Evolutionary conservation across 768 basidiomycete species (phyloP).

Genomic region (Boletus rubroflammeus): DNA sequence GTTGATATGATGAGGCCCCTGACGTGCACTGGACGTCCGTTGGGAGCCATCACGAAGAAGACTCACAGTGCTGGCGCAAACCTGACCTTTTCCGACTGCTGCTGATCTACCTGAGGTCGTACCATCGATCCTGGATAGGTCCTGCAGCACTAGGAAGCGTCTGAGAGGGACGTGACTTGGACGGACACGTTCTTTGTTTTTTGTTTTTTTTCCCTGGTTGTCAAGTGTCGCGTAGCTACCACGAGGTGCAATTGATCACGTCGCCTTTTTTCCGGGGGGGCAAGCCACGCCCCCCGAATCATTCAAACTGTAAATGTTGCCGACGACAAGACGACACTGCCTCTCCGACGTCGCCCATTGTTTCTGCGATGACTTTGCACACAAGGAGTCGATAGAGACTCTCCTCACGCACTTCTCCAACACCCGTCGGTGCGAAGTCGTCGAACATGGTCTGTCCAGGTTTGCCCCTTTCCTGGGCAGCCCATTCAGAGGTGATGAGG

Average conservation of each 20-base stretch:
- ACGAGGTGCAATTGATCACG: background rate
- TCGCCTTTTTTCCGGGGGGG: background rate
- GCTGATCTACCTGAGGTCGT: background rate
- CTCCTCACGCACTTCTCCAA: conserved; percentile 52
- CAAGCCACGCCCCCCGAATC: background rate
- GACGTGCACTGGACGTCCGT: background rate
- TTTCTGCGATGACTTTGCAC: conserved; percentile 53
- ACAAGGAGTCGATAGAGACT: conserved; percentile 37
- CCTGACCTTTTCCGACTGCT: background rate
- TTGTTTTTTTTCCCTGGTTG: background rate
- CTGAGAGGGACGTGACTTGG: background rate
- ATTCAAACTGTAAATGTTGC: background rate
- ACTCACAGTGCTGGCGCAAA: conserved; percentile 13
- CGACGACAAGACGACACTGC: conserved; percentile 12
- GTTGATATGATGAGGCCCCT: conserved; percentile 11
- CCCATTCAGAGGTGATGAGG: conserved; percentile 42
- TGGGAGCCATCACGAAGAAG: background rate
- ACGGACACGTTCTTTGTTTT: background rate
- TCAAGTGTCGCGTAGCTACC: background rate
- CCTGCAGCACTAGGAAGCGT: background rate
- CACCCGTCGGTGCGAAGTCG: conserved; percentile 38
- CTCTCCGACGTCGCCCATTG: conserved; percentile 43
- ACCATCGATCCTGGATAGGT: background rate
- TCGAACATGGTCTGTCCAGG: conserved; percentile 52
- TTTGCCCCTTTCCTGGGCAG: conserved; percentile 62